These are phyloP conservation scores for Collybiopsis luxurians DNA, from an alignment of 768 basidiomycete species.

Conservation along the genomic window DNA sequence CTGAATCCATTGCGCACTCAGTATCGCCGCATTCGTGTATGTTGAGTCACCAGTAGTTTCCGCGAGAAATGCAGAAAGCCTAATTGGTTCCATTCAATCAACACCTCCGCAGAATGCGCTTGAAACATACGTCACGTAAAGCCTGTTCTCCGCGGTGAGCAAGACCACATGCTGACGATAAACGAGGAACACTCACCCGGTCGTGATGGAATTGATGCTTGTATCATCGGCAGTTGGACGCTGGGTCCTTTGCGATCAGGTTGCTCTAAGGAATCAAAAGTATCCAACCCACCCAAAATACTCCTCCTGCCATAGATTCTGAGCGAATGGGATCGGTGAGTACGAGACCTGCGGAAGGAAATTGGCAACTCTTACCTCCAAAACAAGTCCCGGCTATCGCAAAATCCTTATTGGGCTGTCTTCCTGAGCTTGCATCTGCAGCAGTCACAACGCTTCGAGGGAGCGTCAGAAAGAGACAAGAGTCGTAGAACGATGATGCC, in stretches of 20 bases:
- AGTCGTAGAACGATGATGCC: slow-evolving; percentile 13
- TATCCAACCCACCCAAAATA: slow-evolving; percentile 44
- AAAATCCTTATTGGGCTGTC: slow-evolving; percentile 39
- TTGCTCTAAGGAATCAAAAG: not conserved
- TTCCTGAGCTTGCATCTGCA: slow-evolving; percentile 33
- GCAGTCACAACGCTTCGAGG: slow-evolving; percentile 40
- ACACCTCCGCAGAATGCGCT: slow-evolving; percentile 36
- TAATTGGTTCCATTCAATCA: slow-evolving; percentile 18
- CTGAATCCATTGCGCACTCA: slow-evolving; percentile 48
- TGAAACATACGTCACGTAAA: slow-evolving; percentile 10
- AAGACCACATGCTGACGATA: not conserved
- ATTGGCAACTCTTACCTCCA: slow-evolving; percentile 29
- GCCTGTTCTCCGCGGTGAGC: slow-evolving; percentile 19
- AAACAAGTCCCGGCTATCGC: slow-evolving; percentile 40
- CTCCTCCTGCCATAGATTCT: slow-evolving; percentile 52
- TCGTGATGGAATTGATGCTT: slow-evolving; percentile 47
- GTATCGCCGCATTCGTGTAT: slow-evolving; percentile 44
- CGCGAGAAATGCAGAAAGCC: slow-evolving; percentile 47
- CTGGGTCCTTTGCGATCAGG: slow-evolving; percentile 18
- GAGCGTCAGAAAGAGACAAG: slow-evolving; percentile 13
- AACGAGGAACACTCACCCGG: slow-evolving; percentile 35
- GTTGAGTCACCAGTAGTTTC: slow-evolving; percentile 42
- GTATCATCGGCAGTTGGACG: slow-evolving; percentile 41
- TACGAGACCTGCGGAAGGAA: slow-evolving; percentile 16
- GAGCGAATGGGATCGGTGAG: not conserved